phyloP scores from a whole-genome alignment of 441 rosid genomes.

The Hura crepitans region DNA sequence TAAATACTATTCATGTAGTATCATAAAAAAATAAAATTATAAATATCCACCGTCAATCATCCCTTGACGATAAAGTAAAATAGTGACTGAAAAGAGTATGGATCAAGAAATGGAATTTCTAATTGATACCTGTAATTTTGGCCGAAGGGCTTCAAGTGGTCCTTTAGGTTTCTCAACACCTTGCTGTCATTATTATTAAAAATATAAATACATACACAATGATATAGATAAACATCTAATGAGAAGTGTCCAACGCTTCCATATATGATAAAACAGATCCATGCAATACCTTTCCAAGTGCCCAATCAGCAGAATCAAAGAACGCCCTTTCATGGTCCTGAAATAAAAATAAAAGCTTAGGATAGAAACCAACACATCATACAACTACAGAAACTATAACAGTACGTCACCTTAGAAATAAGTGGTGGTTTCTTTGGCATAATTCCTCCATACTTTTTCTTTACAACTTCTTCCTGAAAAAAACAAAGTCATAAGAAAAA shows the following conservation, averaged over 20 bases:
- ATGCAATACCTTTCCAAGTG: slow-evolving; percentile 89
- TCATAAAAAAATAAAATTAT: too few species aligned
- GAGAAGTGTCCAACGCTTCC: slow-evolving; percentile 6
- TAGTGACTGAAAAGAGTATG: not conserved
- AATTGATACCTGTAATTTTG: slow-evolving; percentile 78
- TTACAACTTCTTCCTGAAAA: slow-evolving; percentile 61
- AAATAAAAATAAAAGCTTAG: slow-evolving; percentile 24
- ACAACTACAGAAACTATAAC: slow-evolving; percentile 6
- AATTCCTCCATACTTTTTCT: slow-evolving; percentile 93
- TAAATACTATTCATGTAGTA: not conserved
- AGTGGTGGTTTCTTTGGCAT: slow-evolving; percentile 96
- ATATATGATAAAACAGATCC: slow-evolving; percentile 7
- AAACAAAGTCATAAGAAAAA: slow-evolving; percentile 1
- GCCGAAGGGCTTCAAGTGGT: slow-evolving; percentile 98
- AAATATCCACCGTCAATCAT: not conserved
- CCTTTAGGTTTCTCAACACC: slow-evolving; percentile 98
- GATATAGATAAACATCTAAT: slow-evolving; percentile 11
- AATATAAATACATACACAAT: slow-evolving; percentile 10
- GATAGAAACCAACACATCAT: slow-evolving; percentile 10
- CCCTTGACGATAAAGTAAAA: not conserved
- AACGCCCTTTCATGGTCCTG: slow-evolving; percentile 98
- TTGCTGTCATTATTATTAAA: slow-evolving; percentile 58
- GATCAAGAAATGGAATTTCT: not conserved
- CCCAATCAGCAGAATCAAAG: slow-evolving; percentile 99
- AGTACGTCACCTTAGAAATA: slow-evolving; percentile 69